Base-by-base conservation (phyloP, 768 basidiomycete species). In the Pulveroboletus frians region DNA sequence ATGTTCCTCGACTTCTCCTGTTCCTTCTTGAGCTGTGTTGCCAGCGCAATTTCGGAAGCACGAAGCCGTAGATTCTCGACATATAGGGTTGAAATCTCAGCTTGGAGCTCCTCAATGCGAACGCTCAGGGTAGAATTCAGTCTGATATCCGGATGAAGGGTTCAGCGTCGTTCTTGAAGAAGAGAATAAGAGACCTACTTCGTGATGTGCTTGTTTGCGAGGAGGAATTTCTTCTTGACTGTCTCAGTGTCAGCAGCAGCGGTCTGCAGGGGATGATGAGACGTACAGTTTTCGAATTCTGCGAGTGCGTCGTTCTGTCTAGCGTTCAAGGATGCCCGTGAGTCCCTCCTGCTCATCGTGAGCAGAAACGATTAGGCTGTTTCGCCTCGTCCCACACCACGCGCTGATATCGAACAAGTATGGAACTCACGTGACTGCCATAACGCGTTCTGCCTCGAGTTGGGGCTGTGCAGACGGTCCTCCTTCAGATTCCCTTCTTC, bases 221-320 rank as follows among this genome's bases (percentile, higher is more conserved):
- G 83, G 18, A 92, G 75, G 61, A 90, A 91, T 72, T 89, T 91
- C 82, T 88, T 89, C 83, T 91, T 91, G 75, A 91, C 89, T 92
- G 64, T 67, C 67, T 75, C 61, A 30, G 43, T 17, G 54, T 64
- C 41, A 63, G 48, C 34, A 5, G 17, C 10, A 30, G 36, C 5
- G 26, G 17, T 45, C 17, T 14, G 10, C 32, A 44, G 34, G 52
- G 44, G 39, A 52, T 46, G 43, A 43, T 39, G 53, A 55, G 40
- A 51, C 88, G 60, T 68, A 92, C 88, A 89, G 61, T 79, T 85
- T 71, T 92, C 89, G 59, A 89, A 90, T 62, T 92, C 89, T 52
- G 84, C 76, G 37, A 92, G 73, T 40, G 88, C 84, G 69, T 90
- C 88, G 64, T 80, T 85, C 71, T 88, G 87, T 57, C 84, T 76